These are phyloP conservation scores for Copromyces sp. DNA, from an alignment of 495 filamentous ascomycete genomes.

Conservation along the genomic window DNA sequence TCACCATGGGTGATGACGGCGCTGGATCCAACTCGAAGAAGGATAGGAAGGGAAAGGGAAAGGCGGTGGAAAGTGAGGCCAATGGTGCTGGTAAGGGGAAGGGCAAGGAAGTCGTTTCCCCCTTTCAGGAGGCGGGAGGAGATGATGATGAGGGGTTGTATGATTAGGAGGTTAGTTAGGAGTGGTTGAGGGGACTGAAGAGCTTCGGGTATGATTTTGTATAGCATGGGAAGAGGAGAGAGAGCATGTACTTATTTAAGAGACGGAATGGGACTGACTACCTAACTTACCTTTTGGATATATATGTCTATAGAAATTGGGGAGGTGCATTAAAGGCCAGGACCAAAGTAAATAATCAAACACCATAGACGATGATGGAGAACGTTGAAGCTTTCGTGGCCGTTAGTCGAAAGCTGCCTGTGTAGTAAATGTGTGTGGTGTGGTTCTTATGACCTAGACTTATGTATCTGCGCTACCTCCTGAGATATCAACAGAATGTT, in stretches of 20 bases:
- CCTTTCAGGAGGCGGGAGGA: slow-evolving; percentile 14
- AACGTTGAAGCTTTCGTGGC: not conserved
- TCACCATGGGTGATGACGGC: slow-evolving; percentile 4
- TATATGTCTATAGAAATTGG: not conserved
- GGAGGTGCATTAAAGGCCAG: not conserved
- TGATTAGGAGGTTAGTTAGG: slow-evolving; percentile 9
- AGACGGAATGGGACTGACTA: not conserved
- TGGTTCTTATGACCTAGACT: not conserved
- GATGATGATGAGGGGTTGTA: slow-evolving; percentile 26
- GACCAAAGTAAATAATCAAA: not conserved
- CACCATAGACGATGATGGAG: not conserved
- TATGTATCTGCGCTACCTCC: not conserved
- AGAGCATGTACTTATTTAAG: not conserved
- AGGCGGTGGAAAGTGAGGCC: slow-evolving; percentile 15
- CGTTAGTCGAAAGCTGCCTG: not conserved
- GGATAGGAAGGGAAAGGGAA: slow-evolving; percentile 46
- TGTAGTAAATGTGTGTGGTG: not conserved
- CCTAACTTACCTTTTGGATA: not conserved
- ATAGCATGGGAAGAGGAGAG: not conserved
- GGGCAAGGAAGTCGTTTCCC: slow-evolving; percentile 34
- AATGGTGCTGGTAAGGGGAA: slow-evolving; percentile 34
- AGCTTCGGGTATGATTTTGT: not conserved
- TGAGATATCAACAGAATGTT: not conserved
- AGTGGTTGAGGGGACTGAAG: too few relatives aligned
- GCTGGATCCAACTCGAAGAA: slow-evolving; percentile 9